phyloP scores from a whole-genome alignment of 75 land plant species.

The Picea sitchensis region DNA sequence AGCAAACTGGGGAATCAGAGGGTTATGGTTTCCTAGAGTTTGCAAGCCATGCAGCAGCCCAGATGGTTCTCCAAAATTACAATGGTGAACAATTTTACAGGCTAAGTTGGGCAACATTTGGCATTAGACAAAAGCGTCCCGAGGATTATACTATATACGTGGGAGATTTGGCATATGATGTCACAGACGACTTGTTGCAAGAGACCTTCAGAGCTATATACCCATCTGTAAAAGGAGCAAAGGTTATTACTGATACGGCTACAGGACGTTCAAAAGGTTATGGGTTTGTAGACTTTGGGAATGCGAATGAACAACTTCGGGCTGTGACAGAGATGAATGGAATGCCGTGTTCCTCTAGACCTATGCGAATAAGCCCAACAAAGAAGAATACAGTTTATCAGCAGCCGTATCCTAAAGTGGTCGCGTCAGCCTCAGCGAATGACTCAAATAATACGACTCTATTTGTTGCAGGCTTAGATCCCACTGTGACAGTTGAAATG shows the following conservation, averaged over 20 bases:
- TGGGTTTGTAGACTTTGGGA: constrained; percentile 95
- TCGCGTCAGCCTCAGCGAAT: constrained; percentile 34
- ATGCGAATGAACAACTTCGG: constrained; percentile 66
- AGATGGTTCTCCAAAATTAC: constrained; percentile 70
- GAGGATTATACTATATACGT: constrained; percentile 95
- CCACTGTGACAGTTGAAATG: constrained; percentile 71
- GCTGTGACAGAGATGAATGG: constrained; percentile 96
- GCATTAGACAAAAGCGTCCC: constrained; percentile 80
- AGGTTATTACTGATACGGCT: constrained; percentile 86
- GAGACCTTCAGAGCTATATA: constrained; percentile 82
- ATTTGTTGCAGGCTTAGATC: constrained; percentile 93
- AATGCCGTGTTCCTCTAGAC: constrained; percentile 75
- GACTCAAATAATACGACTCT: constrained; percentile 94
- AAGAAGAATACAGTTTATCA: constrained; percentile 53
- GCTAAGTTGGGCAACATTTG: constrained; percentile 93
- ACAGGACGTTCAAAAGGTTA: constrained; percentile 96
- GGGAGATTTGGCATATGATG: constrained; percentile 92
- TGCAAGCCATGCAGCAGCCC: constrained; percentile 68
- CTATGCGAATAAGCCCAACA: constrained; percentile 90
- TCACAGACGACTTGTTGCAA: constrained; percentile 76
- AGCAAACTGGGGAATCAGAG: constrained; percentile 85
- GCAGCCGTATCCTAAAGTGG: constrained; percentile 24
- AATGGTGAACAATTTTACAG: constrained; percentile 75
- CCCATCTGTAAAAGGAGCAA: constrained; percentile 93
- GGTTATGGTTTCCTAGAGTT: constrained; percentile 98